Evolutionary conservation across 2,329 filamentous ascomycete genomes (phyloP), one percentile per base, ranked within the genome.

Genomic region (Fusarium udum): DNA sequence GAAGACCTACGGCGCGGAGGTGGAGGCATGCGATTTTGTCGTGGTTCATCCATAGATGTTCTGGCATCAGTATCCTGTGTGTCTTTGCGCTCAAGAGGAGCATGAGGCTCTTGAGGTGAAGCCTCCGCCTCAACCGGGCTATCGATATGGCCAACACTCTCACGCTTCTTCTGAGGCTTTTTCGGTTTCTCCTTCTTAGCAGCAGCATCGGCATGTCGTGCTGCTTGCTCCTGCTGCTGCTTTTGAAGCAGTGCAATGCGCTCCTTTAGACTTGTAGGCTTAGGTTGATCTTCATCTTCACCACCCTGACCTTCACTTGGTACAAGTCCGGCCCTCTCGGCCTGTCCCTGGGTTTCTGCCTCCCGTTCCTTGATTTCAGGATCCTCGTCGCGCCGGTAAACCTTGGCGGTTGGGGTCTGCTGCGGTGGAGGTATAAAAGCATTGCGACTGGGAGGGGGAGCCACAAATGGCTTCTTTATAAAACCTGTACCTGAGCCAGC

Each of bases 381-480:
- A 73, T 98, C 95, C 80, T 98, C 95, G 13, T 98, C 95, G 52
- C 96, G 89, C 61, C 91, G 90, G 80, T 98, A 97, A 28, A 95
- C 82, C 83, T 92, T 97, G 53, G 92, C 87, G 10, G 92, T 88
- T 3, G 92, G 91, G 22, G 88, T 84, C 71, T 96, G 92, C 28
- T 91, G 90, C 36, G 88, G 87, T 8, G 93, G 91, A 31, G 96
- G 94, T 15, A 99, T 88, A 78, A 94, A 99, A 31, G 95, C 93
- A 84, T 98, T 92, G 75, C 94, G 92, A 82, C 95, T 97, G 2
- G 96, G 96, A 24, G 96, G 96, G 58, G 96, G 95, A 7, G 96
- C 94, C 64, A 99, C 95, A 78, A 98, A 99, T 1, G 95, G 95
- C 83, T 98, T 98, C 87, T 95, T 98, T 83, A 99, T 91, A 79